Percentiles rank a stretch among this genome's conserved stretches.
phyloP scores from a whole-genome alignment of 106 monocot genomes.

The Ottelia alismoides region DNA sequence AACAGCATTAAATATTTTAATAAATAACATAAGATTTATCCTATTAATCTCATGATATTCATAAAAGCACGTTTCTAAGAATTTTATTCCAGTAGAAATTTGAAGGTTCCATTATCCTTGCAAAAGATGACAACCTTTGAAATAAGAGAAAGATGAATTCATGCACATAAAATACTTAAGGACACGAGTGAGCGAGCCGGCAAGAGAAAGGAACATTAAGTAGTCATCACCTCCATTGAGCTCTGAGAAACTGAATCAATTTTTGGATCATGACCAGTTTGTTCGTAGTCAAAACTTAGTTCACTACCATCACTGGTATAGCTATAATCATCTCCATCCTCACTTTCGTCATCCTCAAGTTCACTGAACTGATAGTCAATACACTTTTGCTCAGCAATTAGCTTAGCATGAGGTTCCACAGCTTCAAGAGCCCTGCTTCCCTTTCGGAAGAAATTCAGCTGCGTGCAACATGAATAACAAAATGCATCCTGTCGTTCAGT shows the following conservation, averaged over 20 bases:
- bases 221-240: conserved; percentile 65
- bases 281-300: conserved; percentile 61
- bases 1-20: no score
- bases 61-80: no score
- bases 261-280: conserved; percentile 25
- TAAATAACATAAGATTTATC: no score
- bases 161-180: no score
- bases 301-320: conserved; percentile 41
- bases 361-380: conserved; percentile 82
- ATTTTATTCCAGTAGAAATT: no score
- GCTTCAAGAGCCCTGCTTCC: conserved; percentile 65
- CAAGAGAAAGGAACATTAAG: neutral
- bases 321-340: conserved; percentile 36
- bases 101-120: no score
- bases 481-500: no score
- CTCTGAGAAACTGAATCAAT: conserved; percentile 28
- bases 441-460: conserved; percentile 64
- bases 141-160: no score
- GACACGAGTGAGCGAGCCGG: no score
- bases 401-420: conserved; percentile 74
- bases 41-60: no score
- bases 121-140: no score
- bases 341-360: conserved; percentile 53
- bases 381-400: conserved; percentile 59
- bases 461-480: neutral